Conservation (phyloP, 805 yeast genomes). For the Debaryomyces tyrocola region DNA sequence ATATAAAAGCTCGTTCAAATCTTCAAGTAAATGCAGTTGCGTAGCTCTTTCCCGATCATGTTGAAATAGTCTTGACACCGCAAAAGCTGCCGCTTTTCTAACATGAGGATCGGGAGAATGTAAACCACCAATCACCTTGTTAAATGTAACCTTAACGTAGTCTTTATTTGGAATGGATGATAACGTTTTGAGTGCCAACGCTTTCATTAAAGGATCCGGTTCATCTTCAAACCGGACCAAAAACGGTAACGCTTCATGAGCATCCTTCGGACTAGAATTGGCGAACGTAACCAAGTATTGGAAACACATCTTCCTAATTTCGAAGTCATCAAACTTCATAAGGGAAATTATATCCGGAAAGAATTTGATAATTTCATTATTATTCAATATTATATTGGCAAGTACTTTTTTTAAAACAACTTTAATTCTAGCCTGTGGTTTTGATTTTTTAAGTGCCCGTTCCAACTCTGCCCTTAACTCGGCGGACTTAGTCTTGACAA, state of each 20-base stretch:
- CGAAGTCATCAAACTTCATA: slow-evolving; percentile 60
- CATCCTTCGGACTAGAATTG: slow-evolving; percentile 53
- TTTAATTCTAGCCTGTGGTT: slow-evolving; percentile 37
- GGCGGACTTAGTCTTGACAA: slow-evolving; percentile 36
- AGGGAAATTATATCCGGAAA: slow-evolving; percentile 61
- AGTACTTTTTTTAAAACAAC: slow-evolving; percentile 63
- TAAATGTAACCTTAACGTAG: slow-evolving; percentile 48
- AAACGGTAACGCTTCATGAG: slow-evolving; percentile 54
- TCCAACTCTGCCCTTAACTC: slow-evolving; percentile 44
- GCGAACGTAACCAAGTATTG: slow-evolving; percentile 65
- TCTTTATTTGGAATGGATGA: slow-evolving; percentile 58
- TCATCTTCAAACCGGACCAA: slow-evolving; percentile 55
- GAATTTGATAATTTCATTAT: slow-evolving; percentile 68
- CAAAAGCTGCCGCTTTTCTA: slow-evolving; percentile 67
- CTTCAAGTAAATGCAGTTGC: slow-evolving; percentile 43
- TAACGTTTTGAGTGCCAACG: slow-evolving; percentile 64
- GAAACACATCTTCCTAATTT: slow-evolving; percentile 69
- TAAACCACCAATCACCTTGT: slow-evolving; percentile 34
- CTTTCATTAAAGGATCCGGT: slow-evolving; percentile 47
- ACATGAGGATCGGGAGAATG: slow-evolving; percentile 56
- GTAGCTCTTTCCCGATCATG: slow-evolving; percentile 49
- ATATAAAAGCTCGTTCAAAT: slow-evolving; percentile 51
- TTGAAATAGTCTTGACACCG: slow-evolving; percentile 67
- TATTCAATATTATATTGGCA: slow-evolving; percentile 82
- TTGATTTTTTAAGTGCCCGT: slow-evolving; percentile 42